Percentiles rank a stretch among this genome's conserved stretches.
Conservation (phyloP, 495 filamentous ascomycete genomes). For the Chaetomium cochliodes region DNA sequence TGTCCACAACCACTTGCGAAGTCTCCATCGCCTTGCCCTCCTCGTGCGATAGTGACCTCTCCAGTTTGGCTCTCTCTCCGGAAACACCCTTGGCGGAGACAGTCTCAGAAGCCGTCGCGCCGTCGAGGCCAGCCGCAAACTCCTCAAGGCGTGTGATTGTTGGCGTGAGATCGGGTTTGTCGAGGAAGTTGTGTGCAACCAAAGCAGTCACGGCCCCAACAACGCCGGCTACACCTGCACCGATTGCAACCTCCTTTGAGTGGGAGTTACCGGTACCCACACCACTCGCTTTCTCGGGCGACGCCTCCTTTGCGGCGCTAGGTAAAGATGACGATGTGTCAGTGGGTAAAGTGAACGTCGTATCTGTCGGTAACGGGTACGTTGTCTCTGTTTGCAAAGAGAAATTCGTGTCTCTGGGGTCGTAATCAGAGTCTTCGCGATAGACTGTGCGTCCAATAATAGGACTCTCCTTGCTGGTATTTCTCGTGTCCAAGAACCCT, state of each 20-base stretch:
- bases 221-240: slow-evolving; percentile 28
- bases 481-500: neutral
- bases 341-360: slow-evolving; percentile 18
- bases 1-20: slow-evolving; percentile 35
- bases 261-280: slow-evolving; percentile 11
- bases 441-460: neutral
- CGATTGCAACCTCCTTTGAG: slow-evolving; percentile 30
- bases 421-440: slow-evolving; percentile 7
- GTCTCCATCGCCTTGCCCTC: slow-evolving; percentile 28
- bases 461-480: slow-evolving; percentile 11
- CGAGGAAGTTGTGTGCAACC: slow-evolving; percentile 24
- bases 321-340: slow-evolving; percentile 17
- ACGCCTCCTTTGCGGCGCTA: slow-evolving; percentile 1
- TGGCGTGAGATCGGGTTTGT: slow-evolving; percentile 22
- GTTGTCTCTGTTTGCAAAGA: slow-evolving; percentile 18
- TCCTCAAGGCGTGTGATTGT: slow-evolving; percentile 28
- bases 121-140: slow-evolving; percentile 25
- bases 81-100: slow-evolving; percentile 11
- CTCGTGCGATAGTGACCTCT: neutral
- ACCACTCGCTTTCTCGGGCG: slow-evolving; percentile 3
- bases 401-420: slow-evolving; percentile 17
- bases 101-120: slow-evolving; percentile 2
- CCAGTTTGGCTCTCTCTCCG: slow-evolving; percentile 17
- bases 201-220: slow-evolving; percentile 27
- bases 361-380: slow-evolving; percentile 24